Evolutionary conservation across 805 yeast genomes (phyloP), one percentile per base, ranked within the genome.

Genomic region (Ogataea wickerhamii): DNA sequence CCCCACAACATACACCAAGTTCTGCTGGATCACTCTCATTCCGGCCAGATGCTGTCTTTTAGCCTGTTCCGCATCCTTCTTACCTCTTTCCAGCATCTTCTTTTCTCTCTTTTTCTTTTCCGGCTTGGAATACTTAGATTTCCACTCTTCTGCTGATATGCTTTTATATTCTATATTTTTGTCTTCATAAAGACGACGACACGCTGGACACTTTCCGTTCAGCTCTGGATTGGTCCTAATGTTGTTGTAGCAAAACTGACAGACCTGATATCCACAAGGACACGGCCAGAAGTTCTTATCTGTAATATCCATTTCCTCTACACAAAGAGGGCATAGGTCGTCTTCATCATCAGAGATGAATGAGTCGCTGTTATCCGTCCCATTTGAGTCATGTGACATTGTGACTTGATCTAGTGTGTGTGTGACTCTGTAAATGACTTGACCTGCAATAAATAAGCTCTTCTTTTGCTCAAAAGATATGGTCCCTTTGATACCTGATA

Each of bases 211-310:
- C 50, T 87, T 78, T 3, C 97, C 98, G 59, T 89, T 89, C 46
- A 91, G 68, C 60, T 93, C 96, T 2, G 97, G 97, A 52, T 91
- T 91, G 48, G 87, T 93, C 48, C 96, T 76, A 54, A 93, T 93
- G 61, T 89, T 91, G 67, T 93, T 93, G 71, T 91, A 93, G 63
- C 99, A 93, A 60, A 93, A 93, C 71, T 91, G 98, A 63, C 99
- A 93, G 41, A 93, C 86, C 61, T 94, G 97, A 57, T 93, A 93
- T 14, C 99, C 99, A 68, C 99, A 93, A 1, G 98, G 98, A 70
- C 99, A 93, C n/a, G 99, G 99, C 62, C 84, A 87, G 72, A 93
- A 93, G 67, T 88, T 87, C 57, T 85, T 87, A 64, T 93, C 98
- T 13, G 95, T 84, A 33, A 91, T 80, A 63, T 93, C 99, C 88